phyloP scores from a whole-genome alignment of 306 rosid genomes.

The Cercis canadensis region DNA sequence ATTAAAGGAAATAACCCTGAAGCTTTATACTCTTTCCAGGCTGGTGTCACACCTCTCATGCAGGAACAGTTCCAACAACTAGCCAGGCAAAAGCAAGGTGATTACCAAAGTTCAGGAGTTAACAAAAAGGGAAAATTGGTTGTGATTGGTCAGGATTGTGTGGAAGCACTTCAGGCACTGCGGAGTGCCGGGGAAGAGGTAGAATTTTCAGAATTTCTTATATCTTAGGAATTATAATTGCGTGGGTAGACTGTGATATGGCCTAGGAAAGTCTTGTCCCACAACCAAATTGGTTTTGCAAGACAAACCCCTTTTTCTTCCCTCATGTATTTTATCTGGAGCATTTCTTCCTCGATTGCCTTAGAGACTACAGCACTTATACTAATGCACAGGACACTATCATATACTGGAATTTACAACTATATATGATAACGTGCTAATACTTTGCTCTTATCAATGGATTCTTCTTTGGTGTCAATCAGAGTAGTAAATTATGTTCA shows the following conservation, averaged over 20 bases:
- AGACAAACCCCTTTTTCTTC: no score
- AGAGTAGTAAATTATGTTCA: no score
- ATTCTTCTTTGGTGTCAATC: no score
- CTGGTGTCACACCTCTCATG: conserved; percentile 83
- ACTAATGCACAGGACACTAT: no score
- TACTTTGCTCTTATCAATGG: no score
- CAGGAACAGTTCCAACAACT: conserved; percentile 84
- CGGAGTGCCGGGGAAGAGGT: conserved; percentile 80
- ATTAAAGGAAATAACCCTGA: conserved; percentile 22
- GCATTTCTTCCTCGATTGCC: no score
- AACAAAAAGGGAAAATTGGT: conserved; percentile 69
- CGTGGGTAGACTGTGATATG: neutral
- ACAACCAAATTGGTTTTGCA: no score
- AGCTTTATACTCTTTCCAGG: conserved; percentile 51
- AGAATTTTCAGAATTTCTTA: conserved; percentile 26
- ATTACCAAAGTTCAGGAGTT: conserved; percentile 44
- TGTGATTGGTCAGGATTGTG: conserved; percentile 89
- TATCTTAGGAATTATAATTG: conserved; percentile 6
- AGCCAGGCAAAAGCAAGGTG: conserved; percentile 62
- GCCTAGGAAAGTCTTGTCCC: neutral
- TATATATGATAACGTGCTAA: no score
- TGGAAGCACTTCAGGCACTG: conserved; percentile 92
- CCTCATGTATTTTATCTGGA: no score
- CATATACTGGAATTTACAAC: no score
- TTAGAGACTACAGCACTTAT: no score